Base-by-base conservation (phyloP, 2,329 filamentous ascomycete genomes). In the Diplodia intermedia region DNA sequence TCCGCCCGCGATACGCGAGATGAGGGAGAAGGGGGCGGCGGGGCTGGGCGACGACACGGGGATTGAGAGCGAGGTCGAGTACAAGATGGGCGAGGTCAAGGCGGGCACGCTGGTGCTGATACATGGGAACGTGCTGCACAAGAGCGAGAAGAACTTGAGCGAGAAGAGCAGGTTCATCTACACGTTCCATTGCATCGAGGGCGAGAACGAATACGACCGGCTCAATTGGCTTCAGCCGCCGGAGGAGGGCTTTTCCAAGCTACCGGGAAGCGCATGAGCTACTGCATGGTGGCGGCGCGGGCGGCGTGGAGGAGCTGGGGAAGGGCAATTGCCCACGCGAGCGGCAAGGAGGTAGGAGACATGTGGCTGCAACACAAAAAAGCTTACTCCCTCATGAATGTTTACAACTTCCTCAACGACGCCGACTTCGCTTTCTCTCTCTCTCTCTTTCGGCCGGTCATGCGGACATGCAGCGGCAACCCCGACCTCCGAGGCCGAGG, bases 131-230 rank as follows among this genome's bases (percentile, higher is more conserved):
- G 81, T 97, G 73, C 78, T 98, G 82, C 95, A 99, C 81, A 97
- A 97, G 87, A 97, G 94, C 77, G 93, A 97, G 86, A 92, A 87
- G 84, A 99, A 99, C 78, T 86, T 87, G 67, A 97, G 94, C 77
- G 81, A 86, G 71, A 94, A 92, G 83, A 93, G 94, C 26, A 86
- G 94, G 72, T 96, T 95, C 77, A 97, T 97, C 66, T 99, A 98
- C 80, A 98, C 95, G 0, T 99, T 98, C 78, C 95, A 99, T 82
- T 88, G 97, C 68, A 98, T 98, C 75, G 95, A 98, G 81, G 91
- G 91, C 0, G 86, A 90, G 23, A 83, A 89, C 53, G 83, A 82
- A 66, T 99, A 98, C 79, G 95, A 98, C 79, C 86, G 86, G 80
- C 85, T 86, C 80, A 99, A 99, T 80, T 98, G 95, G 95, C 80